Evolutionary conservation across 768 basidiomycete species (phyloP).

Genomic region (Chalciporus chontae): DNA sequence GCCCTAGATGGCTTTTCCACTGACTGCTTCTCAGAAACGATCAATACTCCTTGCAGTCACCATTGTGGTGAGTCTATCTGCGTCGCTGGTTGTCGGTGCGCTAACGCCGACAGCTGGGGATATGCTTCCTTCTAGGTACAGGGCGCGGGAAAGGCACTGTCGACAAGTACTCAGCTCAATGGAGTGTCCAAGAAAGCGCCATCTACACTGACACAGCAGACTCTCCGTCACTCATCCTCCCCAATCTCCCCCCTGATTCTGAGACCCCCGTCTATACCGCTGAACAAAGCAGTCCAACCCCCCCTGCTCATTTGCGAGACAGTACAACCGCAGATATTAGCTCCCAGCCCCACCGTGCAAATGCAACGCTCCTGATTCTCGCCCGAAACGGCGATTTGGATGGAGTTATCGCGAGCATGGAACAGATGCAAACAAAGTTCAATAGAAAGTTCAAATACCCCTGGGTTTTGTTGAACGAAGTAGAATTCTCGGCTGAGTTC

Average conservation of each 20-base stretch:
- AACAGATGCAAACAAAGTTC: slow-evolving; percentile 55
- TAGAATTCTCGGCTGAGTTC: slow-evolving; percentile 52
- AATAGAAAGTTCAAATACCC: slow-evolving; percentile 58
- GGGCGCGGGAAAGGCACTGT: slow-evolving; percentile 2
- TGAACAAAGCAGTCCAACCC: background rate
- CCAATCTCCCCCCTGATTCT: background rate
- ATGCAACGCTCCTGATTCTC: slow-evolving; percentile 58
- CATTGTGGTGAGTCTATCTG: slow-evolving; percentile 19
- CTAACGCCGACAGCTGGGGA: slow-evolving; percentile 9
- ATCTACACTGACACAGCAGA: background rate
- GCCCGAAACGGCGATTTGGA: slow-evolving; percentile 46
- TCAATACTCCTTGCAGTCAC: slow-evolving; percentile 26
- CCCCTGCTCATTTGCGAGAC: slow-evolving; percentile 5
- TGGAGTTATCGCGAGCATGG: slow-evolving; percentile 45
- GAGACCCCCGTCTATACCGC: background rate
- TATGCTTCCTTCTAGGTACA: slow-evolving; percentile 23
- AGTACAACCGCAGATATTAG: background rate
- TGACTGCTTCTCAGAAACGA: slow-evolving; percentile 29
- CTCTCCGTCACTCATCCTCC: background rate
- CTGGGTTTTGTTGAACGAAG: slow-evolving; percentile 64
- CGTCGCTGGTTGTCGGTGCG: background rate
- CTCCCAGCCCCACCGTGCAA: slow-evolving; percentile 34
- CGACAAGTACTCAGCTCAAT: slow-evolving; percentile 1
- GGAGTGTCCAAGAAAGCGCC: background rate
- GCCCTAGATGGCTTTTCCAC: slow-evolving; percentile 19